phyloP scores from a whole-genome alignment of 768 basidiomycete genomes.

The Tremella yokohamensis region DNA sequence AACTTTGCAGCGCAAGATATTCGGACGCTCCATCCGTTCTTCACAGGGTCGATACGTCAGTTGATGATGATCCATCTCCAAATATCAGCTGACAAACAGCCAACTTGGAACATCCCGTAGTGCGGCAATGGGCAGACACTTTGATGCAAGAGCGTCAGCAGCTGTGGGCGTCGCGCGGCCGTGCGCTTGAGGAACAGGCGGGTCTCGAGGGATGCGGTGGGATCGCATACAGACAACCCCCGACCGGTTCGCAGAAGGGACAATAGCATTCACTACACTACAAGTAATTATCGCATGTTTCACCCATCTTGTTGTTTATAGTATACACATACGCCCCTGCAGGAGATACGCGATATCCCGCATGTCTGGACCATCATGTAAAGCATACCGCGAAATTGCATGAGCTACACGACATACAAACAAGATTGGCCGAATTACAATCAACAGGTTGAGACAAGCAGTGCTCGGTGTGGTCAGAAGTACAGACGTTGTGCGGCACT shows the following conservation, averaged over 20 bases:
- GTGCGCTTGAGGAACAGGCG: constrained; percentile 33
- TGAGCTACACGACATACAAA: too few relatives aligned
- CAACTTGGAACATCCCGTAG: constrained; percentile 47
- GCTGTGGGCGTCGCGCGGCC: constrained; percentile 44
- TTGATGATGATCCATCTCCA: not conserved
- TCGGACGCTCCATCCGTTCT: constrained; percentile 43
- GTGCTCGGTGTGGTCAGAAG: constrained; percentile 36
- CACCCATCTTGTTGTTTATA: too few relatives aligned
- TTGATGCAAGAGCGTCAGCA: constrained; percentile 46
- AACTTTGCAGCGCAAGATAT: constrained; percentile 42
- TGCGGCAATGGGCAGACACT: constrained; percentile 48
- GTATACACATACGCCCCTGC: too few relatives aligned
- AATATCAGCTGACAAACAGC: constrained; percentile 18
- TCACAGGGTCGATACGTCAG: constrained; percentile 38
- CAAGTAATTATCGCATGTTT: too few relatives aligned
- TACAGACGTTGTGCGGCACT: constrained; percentile 49
- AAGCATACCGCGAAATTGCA: too few relatives aligned
- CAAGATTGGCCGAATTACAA: too few relatives aligned
- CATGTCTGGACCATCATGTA: too few relatives aligned
- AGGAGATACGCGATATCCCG: too few relatives aligned
- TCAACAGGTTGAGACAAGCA: too few relatives aligned
- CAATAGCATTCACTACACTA: too few relatives aligned
- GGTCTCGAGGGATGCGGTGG: constrained; percentile 27
- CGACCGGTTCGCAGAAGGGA: too few relatives aligned
- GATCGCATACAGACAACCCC: not conserved